Percentiles rank a stretch among this genome's conserved stretches.
Evolutionary conservation across 208 protist genomes (phyloP).

Genomic region (Balamuthia mandrillaris): DNA sequence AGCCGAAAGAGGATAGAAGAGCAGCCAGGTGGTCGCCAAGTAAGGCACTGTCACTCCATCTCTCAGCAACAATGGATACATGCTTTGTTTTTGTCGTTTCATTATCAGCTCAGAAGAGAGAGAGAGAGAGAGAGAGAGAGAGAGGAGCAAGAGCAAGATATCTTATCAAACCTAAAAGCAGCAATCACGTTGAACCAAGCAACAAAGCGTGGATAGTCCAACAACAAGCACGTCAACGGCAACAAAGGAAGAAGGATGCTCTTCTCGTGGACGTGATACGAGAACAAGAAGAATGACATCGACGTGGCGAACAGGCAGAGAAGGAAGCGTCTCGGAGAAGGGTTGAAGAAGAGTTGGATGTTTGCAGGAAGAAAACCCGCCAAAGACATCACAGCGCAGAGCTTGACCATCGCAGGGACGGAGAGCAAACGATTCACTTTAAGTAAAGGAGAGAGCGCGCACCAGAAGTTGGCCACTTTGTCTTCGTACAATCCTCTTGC

Average conservation of each 20-base stretch:
- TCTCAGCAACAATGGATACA: conserved; percentile 74
- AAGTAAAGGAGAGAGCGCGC: conserved; percentile 56
- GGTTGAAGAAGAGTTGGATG: conserved; percentile 34
- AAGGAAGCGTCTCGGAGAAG: conserved; percentile 46
- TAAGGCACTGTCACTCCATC: conserved; percentile 66
- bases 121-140: background rate
- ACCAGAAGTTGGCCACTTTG: conserved; percentile 90
- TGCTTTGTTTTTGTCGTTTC: conserved; percentile 44
- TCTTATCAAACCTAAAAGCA: conserved; percentile 38
- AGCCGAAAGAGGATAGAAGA: background rate
- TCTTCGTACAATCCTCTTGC: conserved; percentile 82
- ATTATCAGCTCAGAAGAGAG: background rate
- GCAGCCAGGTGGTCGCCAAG: background rate
- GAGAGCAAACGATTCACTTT: conserved; percentile 60
- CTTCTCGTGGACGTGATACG: conserved; percentile 70
- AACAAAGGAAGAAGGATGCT: background rate
- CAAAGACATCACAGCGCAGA: conserved; percentile 59
- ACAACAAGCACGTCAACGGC: conserved; percentile 49
- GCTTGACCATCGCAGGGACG: background rate
- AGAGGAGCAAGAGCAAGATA: background rate
- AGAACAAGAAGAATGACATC: conserved; percentile 80
- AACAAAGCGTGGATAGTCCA: background rate
- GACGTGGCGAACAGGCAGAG: conserved; percentile 50
- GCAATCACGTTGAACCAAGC: conserved; percentile 34
- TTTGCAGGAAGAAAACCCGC: conserved; percentile 28